Conservation (phyloP, 495 filamentous ascomycete species). For the Evernia prunastri region DNA sequence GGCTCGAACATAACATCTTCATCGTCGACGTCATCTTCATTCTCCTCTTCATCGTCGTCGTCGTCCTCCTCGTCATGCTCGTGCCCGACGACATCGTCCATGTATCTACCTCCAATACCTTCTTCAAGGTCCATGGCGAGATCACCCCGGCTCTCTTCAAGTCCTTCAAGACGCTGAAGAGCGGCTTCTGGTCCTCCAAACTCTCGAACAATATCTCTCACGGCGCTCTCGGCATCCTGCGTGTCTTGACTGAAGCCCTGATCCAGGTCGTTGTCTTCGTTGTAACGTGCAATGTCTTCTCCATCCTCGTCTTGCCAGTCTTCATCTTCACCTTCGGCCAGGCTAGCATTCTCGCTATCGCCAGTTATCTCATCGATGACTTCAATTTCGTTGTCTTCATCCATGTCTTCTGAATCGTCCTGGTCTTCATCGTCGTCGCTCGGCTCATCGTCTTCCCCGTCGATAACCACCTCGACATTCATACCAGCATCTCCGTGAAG, state of each 20-base stretch:
- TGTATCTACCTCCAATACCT: conserved; percentile 17
- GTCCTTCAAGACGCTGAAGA: conserved; percentile 24
- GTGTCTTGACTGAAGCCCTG: conserved; percentile 29
- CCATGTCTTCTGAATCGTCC: conserved; percentile 43
- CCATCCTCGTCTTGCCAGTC: conserved; percentile 60
- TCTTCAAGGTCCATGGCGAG: conserved; percentile 23
- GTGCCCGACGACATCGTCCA: conserved; percentile 61
- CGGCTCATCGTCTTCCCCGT: conserved; percentile 60
- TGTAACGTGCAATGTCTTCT: conserved; percentile 37
- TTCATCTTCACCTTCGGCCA: conserved; percentile 51
- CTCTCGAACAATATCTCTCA: conserved; percentile 26
- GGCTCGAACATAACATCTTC: conserved; percentile 56
- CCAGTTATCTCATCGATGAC: conserved; percentile 56
- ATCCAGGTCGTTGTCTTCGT: conserved; percentile 47
- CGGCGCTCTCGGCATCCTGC: conserved; percentile 20
- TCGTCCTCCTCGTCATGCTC: conserved; percentile 52
- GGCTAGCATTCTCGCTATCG: conserved; percentile 59
- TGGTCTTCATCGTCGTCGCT: conserved; percentile 56
- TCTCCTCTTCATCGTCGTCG: conserved; percentile 56
- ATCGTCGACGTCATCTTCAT: conserved; percentile 63
- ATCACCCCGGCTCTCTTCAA: conserved; percentile 14
- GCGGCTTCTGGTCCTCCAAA: conserved; percentile 22
- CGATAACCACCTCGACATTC: conserved; percentile 79
- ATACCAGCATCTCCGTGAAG: conserved; percentile 69
- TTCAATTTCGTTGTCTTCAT: conserved; percentile 51